Percentiles rank a stretch among this genome's conserved stretches.
phyloP scores from a whole-genome alignment of 305 asterid species.

The Nicotiana rustica region DNA sequence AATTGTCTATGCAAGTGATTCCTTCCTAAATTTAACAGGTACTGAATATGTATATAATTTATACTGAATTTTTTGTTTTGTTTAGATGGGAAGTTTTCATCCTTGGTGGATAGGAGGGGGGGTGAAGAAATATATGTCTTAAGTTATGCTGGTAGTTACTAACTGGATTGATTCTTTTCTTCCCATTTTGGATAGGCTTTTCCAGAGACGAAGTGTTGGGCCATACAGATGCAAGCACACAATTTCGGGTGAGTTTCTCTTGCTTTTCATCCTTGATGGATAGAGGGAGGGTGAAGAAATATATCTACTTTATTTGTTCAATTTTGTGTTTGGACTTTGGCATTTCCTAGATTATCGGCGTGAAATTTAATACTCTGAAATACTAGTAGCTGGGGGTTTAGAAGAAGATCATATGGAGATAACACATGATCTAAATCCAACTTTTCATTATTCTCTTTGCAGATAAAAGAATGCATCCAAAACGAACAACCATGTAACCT shows the following conservation, averaged over 20 bases:
- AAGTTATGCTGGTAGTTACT: background rate
- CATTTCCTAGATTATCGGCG: background rate
- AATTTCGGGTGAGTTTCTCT: conserved; percentile 57
- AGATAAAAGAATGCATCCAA: conserved; percentile 48
- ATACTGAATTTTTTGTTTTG: background rate
- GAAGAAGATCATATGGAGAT: background rate
- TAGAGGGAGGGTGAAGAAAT: too few relatives aligned
- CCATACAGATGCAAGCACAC: conserved; percentile 61
- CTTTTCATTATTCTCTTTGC: background rate
- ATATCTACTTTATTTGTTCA: conserved; percentile 19
- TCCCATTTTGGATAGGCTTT: conserved; percentile 60
- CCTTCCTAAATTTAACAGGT: conserved; percentile 87
- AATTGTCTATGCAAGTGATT: conserved; percentile 86
- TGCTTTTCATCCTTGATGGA: background rate
- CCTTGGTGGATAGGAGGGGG: background rate
- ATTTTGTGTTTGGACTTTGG: background rate
- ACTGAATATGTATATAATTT: background rate
- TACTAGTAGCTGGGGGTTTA: background rate
- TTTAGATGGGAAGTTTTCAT: background rate
- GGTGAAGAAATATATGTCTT: background rate
- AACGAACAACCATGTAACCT: conserved; percentile 47
- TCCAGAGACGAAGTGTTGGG: conserved; percentile 53
- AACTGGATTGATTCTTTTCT: background rate
- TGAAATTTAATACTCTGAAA: background rate
- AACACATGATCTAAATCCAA: background rate